Evolutionary conservation across 257 asterid genomes (phyloP), one percentile per base, ranked within the genome.

Genomic region (Nicotiana otophora): DNA sequence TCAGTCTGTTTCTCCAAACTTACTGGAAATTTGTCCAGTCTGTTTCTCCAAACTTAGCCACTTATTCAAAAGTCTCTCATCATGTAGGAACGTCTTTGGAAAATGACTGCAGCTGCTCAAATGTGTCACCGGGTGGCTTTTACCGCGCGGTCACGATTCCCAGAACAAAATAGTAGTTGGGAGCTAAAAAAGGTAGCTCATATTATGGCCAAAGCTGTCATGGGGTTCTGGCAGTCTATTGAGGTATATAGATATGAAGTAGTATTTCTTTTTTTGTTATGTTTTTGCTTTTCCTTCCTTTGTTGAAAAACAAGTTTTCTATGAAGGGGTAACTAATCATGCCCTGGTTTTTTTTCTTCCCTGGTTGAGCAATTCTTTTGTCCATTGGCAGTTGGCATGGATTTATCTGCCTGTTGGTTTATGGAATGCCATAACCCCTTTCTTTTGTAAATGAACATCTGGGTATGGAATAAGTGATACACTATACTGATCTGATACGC

Each of bases 1-100:
- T 84, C 74, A 75, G 55, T 67, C 65, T 82, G 12, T 74, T 61
- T 70, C 82, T 64, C 74, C 76, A 75, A 62, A 53, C 28, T 83
- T 84, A 28, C 26, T 28, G 33, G 84, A 64, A 78, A 51, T 81
- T 60, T 62, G 57, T 57, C 83, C 74, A 79, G 61, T 67, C 65
- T 82, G 12, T 74, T 61, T 76, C 82, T 64, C 74, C 76, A 78
- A 62, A 53, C 28, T 83, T 84, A 28, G 63, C 72, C 68, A 33
- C 74, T 42, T 83, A 72, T 76, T 10, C 58, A 79, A 78, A 63
- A 69, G 36, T 70, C 63, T 53, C 72, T 66, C 65, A 77, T 81
- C 62, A 79, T 85, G 51, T 86, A 95, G 98, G 98, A 95, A 92
- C 98, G 98, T 34, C 85, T 89, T 84, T 95, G 98, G 98, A 95